These are phyloP conservation scores for Coemansia sp. DNA, from an alignment of 192 early-diverging fungal genomes.

Conservation along the genomic window DNA sequence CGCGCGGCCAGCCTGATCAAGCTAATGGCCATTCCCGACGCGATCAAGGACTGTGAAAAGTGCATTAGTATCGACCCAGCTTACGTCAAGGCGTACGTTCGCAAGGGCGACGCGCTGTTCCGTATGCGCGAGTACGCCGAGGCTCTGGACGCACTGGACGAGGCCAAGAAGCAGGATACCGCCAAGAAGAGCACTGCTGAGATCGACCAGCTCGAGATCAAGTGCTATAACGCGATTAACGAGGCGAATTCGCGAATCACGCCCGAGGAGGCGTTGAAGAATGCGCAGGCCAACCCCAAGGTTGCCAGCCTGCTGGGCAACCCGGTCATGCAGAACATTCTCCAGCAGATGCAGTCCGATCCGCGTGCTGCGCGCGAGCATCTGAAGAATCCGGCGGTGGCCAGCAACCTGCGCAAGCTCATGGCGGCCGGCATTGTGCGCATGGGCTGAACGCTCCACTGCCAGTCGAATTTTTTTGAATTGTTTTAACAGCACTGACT, in stretches of 20 bases:
- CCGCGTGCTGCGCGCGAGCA: conserved; percentile 91
- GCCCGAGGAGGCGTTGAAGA: conserved; percentile 73
- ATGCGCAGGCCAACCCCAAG: conserved; percentile 91
- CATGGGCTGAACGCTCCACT: conserved; percentile 51
- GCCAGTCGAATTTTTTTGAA: neutral
- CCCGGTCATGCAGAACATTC: conserved; percentile 94
- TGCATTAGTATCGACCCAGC: conserved; percentile 79
- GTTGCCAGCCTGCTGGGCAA: conserved; percentile 80
- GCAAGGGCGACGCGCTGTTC: conserved; percentile 88
- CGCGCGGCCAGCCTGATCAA: conserved; percentile 95
- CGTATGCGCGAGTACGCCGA: conserved; percentile 86
- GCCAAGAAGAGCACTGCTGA: conserved; percentile 83
- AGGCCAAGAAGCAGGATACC: conserved; percentile 71
- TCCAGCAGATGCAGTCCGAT: conserved; percentile 96
- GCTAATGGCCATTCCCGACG: conserved; percentile 89
- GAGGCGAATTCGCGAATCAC: conserved; percentile 50
- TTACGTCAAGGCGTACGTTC: conserved; percentile 93
- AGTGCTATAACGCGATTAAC: conserved; percentile 78
- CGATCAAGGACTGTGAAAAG: conserved; percentile 90
- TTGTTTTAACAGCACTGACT: neutral
- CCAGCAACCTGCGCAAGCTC: conserved; percentile 91
- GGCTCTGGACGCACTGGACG: conserved; percentile 73
- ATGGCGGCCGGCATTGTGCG: conserved; percentile 84
- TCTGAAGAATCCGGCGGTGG: conserved; percentile 90
- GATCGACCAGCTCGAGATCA: conserved; percentile 74